Conservation (phyloP, 208 protist genomes). For the Crithidia thermophila region DNA sequence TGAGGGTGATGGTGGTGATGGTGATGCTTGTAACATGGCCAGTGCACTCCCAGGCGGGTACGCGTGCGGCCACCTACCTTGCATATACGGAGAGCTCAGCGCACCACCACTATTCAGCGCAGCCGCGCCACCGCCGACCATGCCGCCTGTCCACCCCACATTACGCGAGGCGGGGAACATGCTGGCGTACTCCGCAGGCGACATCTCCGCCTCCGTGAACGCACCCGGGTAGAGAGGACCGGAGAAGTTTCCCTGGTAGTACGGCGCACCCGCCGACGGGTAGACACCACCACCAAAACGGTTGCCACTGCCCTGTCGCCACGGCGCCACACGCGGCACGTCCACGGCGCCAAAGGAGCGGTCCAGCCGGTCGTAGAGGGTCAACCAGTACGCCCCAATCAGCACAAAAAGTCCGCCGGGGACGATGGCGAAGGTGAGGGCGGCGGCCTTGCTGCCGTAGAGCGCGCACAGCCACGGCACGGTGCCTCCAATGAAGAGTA, state of each 20-base stretch:
- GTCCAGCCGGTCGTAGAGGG: slow-evolving; percentile 15
- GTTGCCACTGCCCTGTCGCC: slow-evolving; percentile 9
- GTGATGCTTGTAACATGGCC: no score
- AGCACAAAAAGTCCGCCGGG: slow-evolving; percentile 49
- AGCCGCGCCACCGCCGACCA: no score
- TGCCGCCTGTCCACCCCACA: no score
- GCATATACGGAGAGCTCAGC: no score
- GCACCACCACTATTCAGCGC: no score
- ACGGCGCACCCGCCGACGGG: background rate
- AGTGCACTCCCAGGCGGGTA: no score
- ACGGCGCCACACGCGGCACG: slow-evolving; percentile 4
- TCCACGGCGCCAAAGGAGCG: background rate
- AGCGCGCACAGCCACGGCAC: slow-evolving; percentile 55
- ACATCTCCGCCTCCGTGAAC: no score
- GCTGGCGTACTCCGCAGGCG: no score
- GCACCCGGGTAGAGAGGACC: no score
- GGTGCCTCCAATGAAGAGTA: slow-evolving; percentile 48
- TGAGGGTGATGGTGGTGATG: no score
- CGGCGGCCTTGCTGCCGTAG: slow-evolving; percentile 35
- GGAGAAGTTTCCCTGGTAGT: background rate
- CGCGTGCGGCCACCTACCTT: no score
- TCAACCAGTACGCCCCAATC: slow-evolving; percentile 32
- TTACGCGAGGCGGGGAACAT: no score
- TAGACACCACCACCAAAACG: background rate
- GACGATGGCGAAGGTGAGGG: slow-evolving; percentile 45